phyloP scores from a whole-genome alignment of 371 early-diverging fungal genomes.

The Dinochytrium kinnereticum region DNA sequence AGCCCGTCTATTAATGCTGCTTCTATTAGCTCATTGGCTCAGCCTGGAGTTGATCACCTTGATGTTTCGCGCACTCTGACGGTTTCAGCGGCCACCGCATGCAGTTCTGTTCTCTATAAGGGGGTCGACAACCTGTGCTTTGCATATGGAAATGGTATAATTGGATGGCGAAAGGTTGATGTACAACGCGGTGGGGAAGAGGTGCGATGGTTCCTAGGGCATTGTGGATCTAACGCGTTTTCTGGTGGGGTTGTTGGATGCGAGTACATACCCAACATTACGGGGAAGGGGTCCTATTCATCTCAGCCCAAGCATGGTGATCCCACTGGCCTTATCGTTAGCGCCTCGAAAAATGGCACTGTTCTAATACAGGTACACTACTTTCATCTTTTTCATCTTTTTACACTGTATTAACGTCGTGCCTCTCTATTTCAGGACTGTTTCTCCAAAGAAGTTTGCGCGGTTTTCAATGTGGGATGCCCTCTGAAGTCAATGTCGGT shows the following conservation, averaged over 20 bases:
- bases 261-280: conserved; percentile 27
- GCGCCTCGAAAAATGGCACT: conserved; percentile 32
- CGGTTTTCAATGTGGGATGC: conserved; percentile 26
- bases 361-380: conserved; percentile 30
- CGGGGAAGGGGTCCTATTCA: conserved; percentile 10
- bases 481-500: conserved; percentile 27
- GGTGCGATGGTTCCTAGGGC: conserved; percentile 31
- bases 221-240: conserved; percentile 1
- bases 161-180: conserved; percentile 22
- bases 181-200: conserved; percentile 21
- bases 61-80: conserved; percentile 2
- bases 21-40: background rate
- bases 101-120: conserved; percentile 16
- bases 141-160: conserved; percentile 29
- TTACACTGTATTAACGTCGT: too few species aligned
- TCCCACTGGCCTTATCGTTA: conserved; percentile 28
- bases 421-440: conserved; percentile 23
- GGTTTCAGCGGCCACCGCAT: conserved; percentile 31
- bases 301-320: conserved; percentile 10
- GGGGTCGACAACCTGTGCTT: conserved; percentile 23
- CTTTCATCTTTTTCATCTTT: background rate
- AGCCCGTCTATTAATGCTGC: conserved; percentile 7
- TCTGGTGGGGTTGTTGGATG: conserved; percentile 33
- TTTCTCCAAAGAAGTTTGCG: conserved; percentile 32
- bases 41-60: background rate